A percentile compares a stretch with the other conserved stretches of the same genome.
Conservation (phyloP, 1,284 basidiomycete species). For the Cutaneotrichosporon mucoides region DNA sequence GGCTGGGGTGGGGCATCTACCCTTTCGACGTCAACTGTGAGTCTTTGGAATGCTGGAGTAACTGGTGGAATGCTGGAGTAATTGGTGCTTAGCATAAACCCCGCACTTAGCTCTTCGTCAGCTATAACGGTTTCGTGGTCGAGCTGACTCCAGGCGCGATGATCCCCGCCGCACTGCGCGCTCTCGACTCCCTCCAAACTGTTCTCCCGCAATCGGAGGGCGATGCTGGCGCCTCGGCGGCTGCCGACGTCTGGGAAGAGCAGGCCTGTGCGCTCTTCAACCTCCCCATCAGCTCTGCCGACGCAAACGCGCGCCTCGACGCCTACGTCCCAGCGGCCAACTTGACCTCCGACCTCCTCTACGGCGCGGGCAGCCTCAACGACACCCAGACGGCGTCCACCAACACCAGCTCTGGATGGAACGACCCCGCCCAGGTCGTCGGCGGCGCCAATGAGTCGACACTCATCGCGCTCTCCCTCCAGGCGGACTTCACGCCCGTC, state of each 20-base stretch:
- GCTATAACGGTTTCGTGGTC: no score
- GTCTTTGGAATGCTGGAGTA: conserved; percentile 1
- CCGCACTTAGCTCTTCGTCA: no score
- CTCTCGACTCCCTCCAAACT: conserved; percentile 48
- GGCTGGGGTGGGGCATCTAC: conserved; percentile 53
- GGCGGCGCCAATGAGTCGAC: not conserved
- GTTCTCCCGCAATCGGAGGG: conserved; percentile 36
- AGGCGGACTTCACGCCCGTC: conserved; percentile 37
- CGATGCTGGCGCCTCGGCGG: not conserved
- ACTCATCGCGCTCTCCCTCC: conserved; percentile 48
- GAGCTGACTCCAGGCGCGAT: conserved; percentile 44
- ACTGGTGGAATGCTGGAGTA: no score
- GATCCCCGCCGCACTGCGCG: conserved; percentile 54
- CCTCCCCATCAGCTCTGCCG: conserved; percentile 43
- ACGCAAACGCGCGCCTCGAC: conserved; percentile 45
- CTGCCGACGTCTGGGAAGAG: conserved; percentile 51
- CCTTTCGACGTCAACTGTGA: conserved; percentile 54
- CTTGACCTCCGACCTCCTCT: conserved; percentile 42
- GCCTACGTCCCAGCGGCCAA: conserved; percentile 51
- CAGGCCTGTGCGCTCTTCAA: conserved; percentile 51
- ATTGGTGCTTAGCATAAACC: no score
- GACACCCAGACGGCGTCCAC: conserved; percentile 2
- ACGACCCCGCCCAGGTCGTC: not conserved
- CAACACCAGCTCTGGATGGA: conserved; percentile 9
- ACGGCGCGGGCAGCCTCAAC: conserved; percentile 27